phyloP scores from a whole-genome alignment of 2,329 filamentous ascomycete genomes.

The Mycosphaerella sp. region DNA sequence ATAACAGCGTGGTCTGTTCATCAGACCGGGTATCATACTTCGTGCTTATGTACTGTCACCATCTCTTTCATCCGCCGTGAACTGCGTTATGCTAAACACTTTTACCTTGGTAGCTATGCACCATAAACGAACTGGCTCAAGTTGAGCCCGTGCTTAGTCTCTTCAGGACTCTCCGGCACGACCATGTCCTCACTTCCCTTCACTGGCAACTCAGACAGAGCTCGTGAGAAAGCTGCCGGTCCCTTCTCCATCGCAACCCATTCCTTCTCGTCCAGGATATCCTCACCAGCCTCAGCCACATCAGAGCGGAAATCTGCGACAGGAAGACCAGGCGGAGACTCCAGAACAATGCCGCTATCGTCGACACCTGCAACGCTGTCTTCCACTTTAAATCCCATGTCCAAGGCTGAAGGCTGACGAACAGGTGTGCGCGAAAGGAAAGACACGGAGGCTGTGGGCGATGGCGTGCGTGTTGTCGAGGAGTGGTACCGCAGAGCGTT shows the following conservation, averaged over 20 bases:
- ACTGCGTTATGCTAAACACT: not conserved
- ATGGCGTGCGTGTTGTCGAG: constrained; percentile 3
- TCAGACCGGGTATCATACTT: not conserved
- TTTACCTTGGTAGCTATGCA: constrained; percentile 9
- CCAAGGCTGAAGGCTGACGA: not conserved
- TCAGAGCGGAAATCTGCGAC: constrained; percentile 15
- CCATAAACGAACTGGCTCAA: constrained; percentile 38
- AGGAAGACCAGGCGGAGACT: constrained; percentile 5
- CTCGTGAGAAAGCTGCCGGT: constrained; percentile 7
- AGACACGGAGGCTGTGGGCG: constrained; percentile 16
- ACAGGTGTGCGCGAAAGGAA: constrained; percentile 6
- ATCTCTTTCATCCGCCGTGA: not conserved
- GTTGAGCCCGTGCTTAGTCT: constrained; percentile 34
- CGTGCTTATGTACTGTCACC: not conserved
- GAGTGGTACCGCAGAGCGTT: constrained; percentile 18
- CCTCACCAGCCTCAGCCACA: constrained; percentile 18
- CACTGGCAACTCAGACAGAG: constrained; percentile 22
- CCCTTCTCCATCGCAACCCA: constrained; percentile 25
- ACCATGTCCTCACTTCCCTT: constrained; percentile 46
- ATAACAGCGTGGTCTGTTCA: not conserved
- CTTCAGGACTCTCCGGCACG: constrained; percentile 41
- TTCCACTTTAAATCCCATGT: not conserved
- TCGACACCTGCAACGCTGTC: constrained; percentile 8
- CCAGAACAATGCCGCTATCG: constrained; percentile 15
- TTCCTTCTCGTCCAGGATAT: constrained; percentile 23